Base-by-base conservation (phyloP, 2,329 filamentous ascomycete species). In the Botryosphaeria dothidea region DNA sequence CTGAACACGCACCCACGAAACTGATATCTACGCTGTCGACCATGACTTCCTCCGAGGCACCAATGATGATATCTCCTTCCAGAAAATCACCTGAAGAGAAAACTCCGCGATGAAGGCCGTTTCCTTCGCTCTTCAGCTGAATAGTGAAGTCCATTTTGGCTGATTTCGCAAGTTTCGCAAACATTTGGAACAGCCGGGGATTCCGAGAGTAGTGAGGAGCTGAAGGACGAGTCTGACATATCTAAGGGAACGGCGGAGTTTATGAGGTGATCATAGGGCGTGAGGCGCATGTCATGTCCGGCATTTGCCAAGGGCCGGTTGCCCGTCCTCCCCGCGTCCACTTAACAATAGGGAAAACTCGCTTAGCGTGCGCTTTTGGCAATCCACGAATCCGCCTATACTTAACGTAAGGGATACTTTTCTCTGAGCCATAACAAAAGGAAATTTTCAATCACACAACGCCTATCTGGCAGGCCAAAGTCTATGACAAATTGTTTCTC, bases 291-390 rank as follows among this genome's bases (percentile, higher is more conserved):
- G 57, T 25, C 45, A 23, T 19, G 31, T n/a, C 7, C n/a, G 41
- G 41, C 9, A 36, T 3, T 19, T 23, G 41, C 43, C 57, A 48
- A 48, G 57, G 23, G 3, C 19, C n/a, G 29, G 21, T n/a, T 27
- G 21, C 21, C 17, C 27, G 41, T 61, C 4, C 41, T n/a, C 36
- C 43, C 41, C 45, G 57, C 57, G 29, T 61, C 45, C 43, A 27
- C 57, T 49, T 48, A 48, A 61, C 57, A 43, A 48, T 48, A 61
- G 57, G 41, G 57, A n/a, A 29, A n/a, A 31, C 38, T 58, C 54
- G 54, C 54, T 58, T 48, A 21, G 5, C 9, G 13, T 25, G 29
- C n/a, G 27, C 15, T 34, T 25, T 13, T 13, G 8, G 57, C 43
- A 5, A 49, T 17, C n/a, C 17, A 38, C 36, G 27, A 27, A 9